Base-by-base conservation (phyloP, 1,284 basidiomycete genomes). In the Melampsora larici-populina region DNA sequence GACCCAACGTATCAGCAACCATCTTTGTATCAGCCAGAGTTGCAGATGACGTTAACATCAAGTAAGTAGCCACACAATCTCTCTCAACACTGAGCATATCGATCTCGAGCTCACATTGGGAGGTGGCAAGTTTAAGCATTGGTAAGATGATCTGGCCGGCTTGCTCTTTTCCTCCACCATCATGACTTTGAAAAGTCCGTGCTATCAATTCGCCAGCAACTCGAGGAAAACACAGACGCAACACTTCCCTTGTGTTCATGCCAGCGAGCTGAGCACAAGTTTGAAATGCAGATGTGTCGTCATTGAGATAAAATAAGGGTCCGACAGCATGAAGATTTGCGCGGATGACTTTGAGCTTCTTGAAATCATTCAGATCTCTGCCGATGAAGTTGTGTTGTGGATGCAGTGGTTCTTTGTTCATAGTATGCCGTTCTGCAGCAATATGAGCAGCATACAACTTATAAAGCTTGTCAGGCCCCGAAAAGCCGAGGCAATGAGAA, bases 391-490 rank as follows among this genome's bases (percentile, higher is more conserved):
- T 75, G 67, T 84, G 81, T 60, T 81, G 81, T 74, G 79, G 81
- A 11, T 51, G 26, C 8, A 65, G 65, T 15, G 75, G 75, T 29
- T 55, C n/a, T 15, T 70, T 58, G 26, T 69, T 18, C 31, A 36
- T 13, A 21, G 29, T 43, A 17, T 63, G 24, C 31, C 65, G 36
- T 33, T 67, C 75, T 21, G 40, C 36, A 17, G 84, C 80, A 78
- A 96, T 86, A 80, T 93, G 90, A 0, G 89, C 88, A 0, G 91
- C 90, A 82, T 97, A 94, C 6, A 89, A 87, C 79, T 89, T 87
- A 81, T 92, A 97, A 6, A 98, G 87, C 2, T 87, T 86, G 5
- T 89, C 86, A n/a, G 90, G 86, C 1, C 85, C 86, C 1, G 84
- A 78, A 64, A 97, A 85, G 13, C 93, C 93, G 77, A 98, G 86